Base-by-base conservation (phyloP, 163 green algal species). In the Scenedesmus sp. region DNA sequence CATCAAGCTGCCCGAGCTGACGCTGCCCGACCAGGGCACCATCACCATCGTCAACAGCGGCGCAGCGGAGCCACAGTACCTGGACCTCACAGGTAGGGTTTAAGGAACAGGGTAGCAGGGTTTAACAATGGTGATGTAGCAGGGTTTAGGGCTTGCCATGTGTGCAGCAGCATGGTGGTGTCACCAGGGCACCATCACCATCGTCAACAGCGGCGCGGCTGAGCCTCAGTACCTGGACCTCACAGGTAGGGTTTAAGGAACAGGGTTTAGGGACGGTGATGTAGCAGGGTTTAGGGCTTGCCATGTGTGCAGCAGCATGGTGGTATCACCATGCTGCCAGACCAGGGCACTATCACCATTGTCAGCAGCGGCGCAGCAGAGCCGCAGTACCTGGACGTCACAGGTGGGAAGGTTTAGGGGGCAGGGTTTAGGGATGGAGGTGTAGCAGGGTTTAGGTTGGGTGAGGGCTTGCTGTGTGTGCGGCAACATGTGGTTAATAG, bases 151-250 rank as follows among this genome's bases (percentile, higher is more conserved):
- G 59, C 9, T 64, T 10, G 9, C 8, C 59, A 64, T 64, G 59
- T 64, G 59, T 64, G 8, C 8, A 15, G 59, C 9, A 64, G 34
- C 59, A 15, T 8, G 59, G 59, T 64, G 59, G 8, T 8, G 9
- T 46, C 34, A 20, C 52, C 34, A 62, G 20, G 67, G 86, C 52
- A 76, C 20, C 16, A 62, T 90, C n/a, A 90, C 70, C 9, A 59
- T 91, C 52, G 26, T 74, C 20, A 91, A 86, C 73, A 23, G 15
- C 23, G n/a, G 26, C n/a, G 16, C 73, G 18, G 54, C 52, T n/a
- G 70, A 73, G 86, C 86, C 86, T n/a, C 70, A 85, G 87, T 85
- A 60, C 55, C 73, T 85, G 20, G 87, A 85, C 26, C 87, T 91
- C 10, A 76, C 84, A 88, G 60, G 62, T 70, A 12, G 62, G 62